Percentiles rank a stretch among this genome's conserved stretches.
Evolutionary conservation across 2,329 filamentous ascomycete species (phyloP).

Genomic region (Penicillium sp.): DNA sequence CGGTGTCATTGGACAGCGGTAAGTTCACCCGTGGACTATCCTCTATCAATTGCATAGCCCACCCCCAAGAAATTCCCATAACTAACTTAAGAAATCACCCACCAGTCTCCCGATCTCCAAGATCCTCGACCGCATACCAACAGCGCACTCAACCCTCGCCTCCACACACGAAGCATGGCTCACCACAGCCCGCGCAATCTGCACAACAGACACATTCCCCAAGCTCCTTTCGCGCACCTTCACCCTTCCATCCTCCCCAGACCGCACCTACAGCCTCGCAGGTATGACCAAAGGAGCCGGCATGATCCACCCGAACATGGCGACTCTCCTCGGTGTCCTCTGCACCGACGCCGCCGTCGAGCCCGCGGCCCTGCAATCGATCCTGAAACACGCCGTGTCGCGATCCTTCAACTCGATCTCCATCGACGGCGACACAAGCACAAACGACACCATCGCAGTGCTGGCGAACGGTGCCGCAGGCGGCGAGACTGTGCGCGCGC

Average conservation of each 20-base stretch:
- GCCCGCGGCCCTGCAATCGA: slow-evolving; percentile 61
- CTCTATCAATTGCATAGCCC: not conserved
- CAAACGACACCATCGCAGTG: slow-evolving; percentile 91
- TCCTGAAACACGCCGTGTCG: slow-evolving; percentile 72
- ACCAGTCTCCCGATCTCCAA: slow-evolving; percentile 80
- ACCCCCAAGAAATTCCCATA: not conserved
- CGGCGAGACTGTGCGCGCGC: slow-evolving; percentile 59
- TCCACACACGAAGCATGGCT: slow-evolving; percentile 83
- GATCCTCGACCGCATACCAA: slow-evolving; percentile 78
- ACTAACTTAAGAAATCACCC: not conserved
- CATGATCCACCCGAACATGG: slow-evolving; percentile 99
- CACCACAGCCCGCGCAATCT: slow-evolving; percentile 81
- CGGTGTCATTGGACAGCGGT: slow-evolving; percentile 93
- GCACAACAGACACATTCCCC: slow-evolving; percentile 97
- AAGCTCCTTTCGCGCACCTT: slow-evolving; percentile 88
- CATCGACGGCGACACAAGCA: slow-evolving; percentile 94
- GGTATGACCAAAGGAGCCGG: slow-evolving; percentile 98
- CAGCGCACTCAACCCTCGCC: slow-evolving; percentile 68
- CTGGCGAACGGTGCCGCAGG: slow-evolving; percentile 94
- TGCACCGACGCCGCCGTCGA: slow-evolving; percentile 86
- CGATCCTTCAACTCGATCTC: slow-evolving; percentile 95
- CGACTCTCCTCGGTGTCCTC: slow-evolving; percentile 85
- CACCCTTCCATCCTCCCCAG: slow-evolving; percentile 74
- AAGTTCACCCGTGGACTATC: slow-evolving; percentile 4
- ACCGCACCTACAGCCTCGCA: slow-evolving; percentile 75